Base-by-base conservation (phyloP, 169 alveolate genomes). In the Plasmodium knowlesi region DNA sequence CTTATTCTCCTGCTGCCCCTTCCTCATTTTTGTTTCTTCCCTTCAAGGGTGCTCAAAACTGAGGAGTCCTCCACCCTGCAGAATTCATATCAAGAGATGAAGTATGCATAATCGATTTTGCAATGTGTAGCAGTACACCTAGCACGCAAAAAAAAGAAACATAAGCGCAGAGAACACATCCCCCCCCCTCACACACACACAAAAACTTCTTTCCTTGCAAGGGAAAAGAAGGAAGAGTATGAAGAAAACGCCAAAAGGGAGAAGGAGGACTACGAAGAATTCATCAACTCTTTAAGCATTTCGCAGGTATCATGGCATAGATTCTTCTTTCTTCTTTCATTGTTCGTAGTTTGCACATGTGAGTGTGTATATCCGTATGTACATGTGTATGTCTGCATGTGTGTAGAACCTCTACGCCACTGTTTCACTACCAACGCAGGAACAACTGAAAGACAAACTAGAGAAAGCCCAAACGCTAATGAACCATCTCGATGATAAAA, bases 11-110 rank as follows among this genome's bases (percentile, higher is more conserved):
- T 32, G 32, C n/a, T 37, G 32, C 5, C 53, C 28, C 32, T 25
- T 34, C 54, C 43, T 19, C 84, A 46, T 16, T 74, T 88, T 19
- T 30, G 25, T 19, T 39, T 16, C 83, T 12, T 54, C 53, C 41
- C 61, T 37, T 70, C 28, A n/a, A 92, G 95, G 95, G 88, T 84
- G n/a, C 78, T 92, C 43, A 84, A 83, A 61, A 83, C 95, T 8
- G 95, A 92, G 54, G 95, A 92, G 73, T 82, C 92, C n/a, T 92
- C 95, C 28, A 82, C 22, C 43, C 39, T 92, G 41, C 90, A 82
- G 46, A 92, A 84, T 76, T 37, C 83, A 43, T 76, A 46, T 37
- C 95, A 92, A 5, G 83, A 82, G 50, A 41, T 92, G 53, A 73
- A 67, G 95, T 92, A 43, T 2, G 41, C 72, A 8, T 14, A 57